phyloP scores from a whole-genome alignment of 192 early-diverging fungal species.

The Mortierella alpina region DNA sequence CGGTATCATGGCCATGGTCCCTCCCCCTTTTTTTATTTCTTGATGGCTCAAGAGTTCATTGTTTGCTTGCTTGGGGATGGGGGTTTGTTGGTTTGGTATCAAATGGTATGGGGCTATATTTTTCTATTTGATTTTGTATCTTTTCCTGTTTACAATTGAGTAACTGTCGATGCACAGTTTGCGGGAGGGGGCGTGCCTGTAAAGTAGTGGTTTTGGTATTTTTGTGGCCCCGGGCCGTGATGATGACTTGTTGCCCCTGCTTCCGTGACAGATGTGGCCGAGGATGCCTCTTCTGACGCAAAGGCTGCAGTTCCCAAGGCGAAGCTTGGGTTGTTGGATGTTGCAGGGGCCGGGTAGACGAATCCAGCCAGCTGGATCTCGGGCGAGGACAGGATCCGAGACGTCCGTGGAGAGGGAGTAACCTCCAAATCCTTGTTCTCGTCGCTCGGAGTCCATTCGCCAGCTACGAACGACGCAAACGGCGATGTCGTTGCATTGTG shows the following conservation, averaged over 20 bases:
- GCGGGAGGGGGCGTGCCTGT: slow-evolving; percentile 15
- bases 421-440: background rate
- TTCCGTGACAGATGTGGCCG: background rate
- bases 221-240: background rate
- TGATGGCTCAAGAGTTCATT: too few relatives aligned
- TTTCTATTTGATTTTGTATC: too few relatives aligned
- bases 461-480: background rate
- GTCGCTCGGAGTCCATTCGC: slow-evolving; percentile 8
- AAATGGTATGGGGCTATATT: too few relatives aligned
- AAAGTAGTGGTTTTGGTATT: slow-evolving; percentile 15
- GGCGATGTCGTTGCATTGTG: background rate
- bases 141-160: too few relatives aligned
- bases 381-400: slow-evolving; percentile 39
- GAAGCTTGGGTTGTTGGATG: background rate
- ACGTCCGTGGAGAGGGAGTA: slow-evolving; percentile 23
- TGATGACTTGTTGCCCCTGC: background rate
- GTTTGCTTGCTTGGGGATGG: too few relatives aligned
- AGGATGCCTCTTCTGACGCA: background rate
- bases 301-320: background rate
- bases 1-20: too few relatives aligned
- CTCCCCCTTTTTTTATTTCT: too few relatives aligned
- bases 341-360: background rate
- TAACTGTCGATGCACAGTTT: too few relatives aligned
- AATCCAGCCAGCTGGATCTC: slow-evolving; percentile 26
- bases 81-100: too few relatives aligned